These are phyloP conservation scores for Lipomyces spencermartinsiae DNA, from an alignment of 805 yeast species.

Conservation along the genomic window DNA sequence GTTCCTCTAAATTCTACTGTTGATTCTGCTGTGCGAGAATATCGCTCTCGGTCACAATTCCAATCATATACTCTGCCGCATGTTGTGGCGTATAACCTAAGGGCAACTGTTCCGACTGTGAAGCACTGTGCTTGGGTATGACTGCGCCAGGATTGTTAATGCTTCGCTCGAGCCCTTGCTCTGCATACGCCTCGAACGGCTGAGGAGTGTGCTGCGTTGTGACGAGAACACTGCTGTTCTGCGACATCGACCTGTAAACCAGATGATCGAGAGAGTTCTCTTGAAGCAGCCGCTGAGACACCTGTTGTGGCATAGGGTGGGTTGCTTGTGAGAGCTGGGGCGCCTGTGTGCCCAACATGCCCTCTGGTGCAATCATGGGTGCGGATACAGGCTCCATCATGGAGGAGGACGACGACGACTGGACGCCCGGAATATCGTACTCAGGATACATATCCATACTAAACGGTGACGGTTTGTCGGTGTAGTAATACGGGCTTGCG, in stretches of 20 bases:
- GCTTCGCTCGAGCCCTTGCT: background rate
- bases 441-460: background rate
- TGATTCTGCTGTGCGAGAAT: background rate
- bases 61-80: background rate
- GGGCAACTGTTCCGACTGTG: background rate
- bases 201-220: background rate
- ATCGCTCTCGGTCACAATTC: background rate
- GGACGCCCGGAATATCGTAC: background rate
- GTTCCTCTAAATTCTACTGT: background rate
- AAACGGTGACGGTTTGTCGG: background rate
- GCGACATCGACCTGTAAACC: background rate
- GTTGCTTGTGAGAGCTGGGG: background rate
- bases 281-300: background rate
- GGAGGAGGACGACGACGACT: background rate
- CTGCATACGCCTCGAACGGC: background rate
- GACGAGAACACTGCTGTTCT: background rate
- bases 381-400: background rate
- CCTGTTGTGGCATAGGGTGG: background rate
- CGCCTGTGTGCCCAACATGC: background rate
- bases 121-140: background rate
- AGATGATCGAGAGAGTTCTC: background rate
- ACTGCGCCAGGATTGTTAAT: background rate
- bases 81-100: background rate
- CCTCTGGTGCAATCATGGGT: background rate
- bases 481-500: background rate